A percentile compares a stretch with the other conserved stretches of the same genome.
phyloP scores from a whole-genome alignment of 495 filamentous ascomycete genomes.

The Lepidopterella palustris region DNA sequence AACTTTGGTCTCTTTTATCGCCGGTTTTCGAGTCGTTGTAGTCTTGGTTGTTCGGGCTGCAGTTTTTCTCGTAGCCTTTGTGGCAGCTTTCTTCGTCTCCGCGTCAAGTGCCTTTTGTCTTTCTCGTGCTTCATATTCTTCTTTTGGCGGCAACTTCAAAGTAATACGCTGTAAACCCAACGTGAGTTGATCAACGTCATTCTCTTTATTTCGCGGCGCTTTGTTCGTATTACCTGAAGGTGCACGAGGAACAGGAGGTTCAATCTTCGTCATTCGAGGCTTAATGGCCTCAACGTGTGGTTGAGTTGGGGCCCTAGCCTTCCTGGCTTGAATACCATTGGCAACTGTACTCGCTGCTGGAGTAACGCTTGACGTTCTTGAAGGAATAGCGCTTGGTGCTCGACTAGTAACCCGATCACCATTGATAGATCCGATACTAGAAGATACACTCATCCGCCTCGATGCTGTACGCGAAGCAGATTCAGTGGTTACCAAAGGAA shows the following conservation, averaged over 20 bases:
- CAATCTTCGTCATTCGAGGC: slow-evolving; percentile 39
- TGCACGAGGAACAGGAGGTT: slow-evolving; percentile 44
- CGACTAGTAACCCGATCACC: slow-evolving; percentile 25
- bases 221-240: slow-evolving; percentile 31
- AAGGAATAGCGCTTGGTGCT: slow-evolving; percentile 8
- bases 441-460: slow-evolving; percentile 40
- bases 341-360: slow-evolving; percentile 6
- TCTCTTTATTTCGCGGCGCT: slow-evolving; percentile 24
- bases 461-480: slow-evolving; percentile 17
- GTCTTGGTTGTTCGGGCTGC: slow-evolving; percentile 19
- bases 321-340: slow-evolving; percentile 26
- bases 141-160: slow-evolving; percentile 63
- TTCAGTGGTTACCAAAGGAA: slow-evolving; percentile 18
- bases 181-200: slow-evolving; percentile 57
- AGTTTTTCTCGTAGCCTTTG: slow-evolving; percentile 25
- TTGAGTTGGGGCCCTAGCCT: slow-evolving; percentile 35
- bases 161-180: slow-evolving; percentile 65
- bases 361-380: slow-evolving; percentile 9
- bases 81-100: slow-evolving; percentile 20
- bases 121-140: slow-evolving; percentile 60
- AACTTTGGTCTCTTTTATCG: slow-evolving; percentile 19
- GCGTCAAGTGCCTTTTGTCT: slow-evolving; percentile 36
- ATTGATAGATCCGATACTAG: slow-evolving; percentile 32
- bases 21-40: slow-evolving; percentile 24
- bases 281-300: slow-evolving; percentile 44